Percentiles rank a stretch among this genome's conserved stretches.
Evolutionary conservation across 306 rosid species (phyloP).

Genomic region (Trichosanthes cucumerina): DNA sequence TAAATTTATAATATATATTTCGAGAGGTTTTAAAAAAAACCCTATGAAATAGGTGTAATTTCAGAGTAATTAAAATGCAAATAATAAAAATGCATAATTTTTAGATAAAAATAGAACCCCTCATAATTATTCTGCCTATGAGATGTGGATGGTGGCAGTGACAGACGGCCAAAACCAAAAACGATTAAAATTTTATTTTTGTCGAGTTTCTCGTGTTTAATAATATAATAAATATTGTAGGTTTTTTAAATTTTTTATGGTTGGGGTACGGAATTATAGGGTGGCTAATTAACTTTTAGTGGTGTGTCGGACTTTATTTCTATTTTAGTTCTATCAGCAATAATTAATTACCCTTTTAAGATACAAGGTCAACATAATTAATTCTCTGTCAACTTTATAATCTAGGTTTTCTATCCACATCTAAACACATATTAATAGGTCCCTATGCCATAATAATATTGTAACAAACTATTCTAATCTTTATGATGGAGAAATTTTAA

Average conservation of each 20-base stretch:
- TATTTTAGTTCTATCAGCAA: not conserved
- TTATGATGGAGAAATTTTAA: no score
- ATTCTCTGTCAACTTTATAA: not conserved
- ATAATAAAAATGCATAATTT: not conserved
- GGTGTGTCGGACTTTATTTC: not conserved
- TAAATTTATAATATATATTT: no score
- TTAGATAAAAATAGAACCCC: not conserved
- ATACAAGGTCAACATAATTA: not conserved
- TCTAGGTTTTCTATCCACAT: not conserved
- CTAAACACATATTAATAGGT: no score
- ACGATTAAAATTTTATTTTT: not conserved
- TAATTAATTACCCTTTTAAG: not conserved
- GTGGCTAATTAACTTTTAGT: not conserved
- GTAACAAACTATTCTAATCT: no score
- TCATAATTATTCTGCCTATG: not conserved
- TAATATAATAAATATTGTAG: not conserved
- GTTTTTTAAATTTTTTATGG: not conserved
- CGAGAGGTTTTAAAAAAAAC: no score
- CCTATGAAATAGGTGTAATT: not conserved
- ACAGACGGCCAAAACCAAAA: not conserved
- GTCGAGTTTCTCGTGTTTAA: not conserved
- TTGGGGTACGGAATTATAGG: not conserved
- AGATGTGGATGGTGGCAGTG: not conserved
- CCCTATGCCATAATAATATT: no score
- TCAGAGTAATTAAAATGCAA: no score